These are phyloP conservation scores for Cicer arietinum DNA, from an alignment of 306 rosid genomes.

Conservation along the genomic window DNA sequence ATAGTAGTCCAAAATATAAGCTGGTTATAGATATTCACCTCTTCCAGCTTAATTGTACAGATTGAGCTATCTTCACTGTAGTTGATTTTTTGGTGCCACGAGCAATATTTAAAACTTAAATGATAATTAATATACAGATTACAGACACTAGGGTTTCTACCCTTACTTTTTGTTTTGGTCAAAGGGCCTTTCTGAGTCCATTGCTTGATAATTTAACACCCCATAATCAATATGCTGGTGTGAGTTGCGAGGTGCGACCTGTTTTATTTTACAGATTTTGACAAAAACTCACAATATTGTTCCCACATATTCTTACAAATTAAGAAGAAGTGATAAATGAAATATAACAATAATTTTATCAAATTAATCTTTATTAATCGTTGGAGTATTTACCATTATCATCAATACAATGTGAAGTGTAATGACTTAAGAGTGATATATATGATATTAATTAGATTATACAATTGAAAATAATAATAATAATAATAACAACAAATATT, in stretches of 20 bases:
- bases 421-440: no score
- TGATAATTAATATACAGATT: constrained; percentile 16
- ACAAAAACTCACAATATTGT: no score
- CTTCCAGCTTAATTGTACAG: constrained; percentile 37
- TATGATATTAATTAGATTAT: no score
- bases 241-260: neutral
- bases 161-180: neutral
- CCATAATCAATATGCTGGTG: constrained; percentile 1
- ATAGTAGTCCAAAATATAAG: constrained; percentile 14
- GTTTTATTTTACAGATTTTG: no score
- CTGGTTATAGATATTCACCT: constrained; percentile 30
- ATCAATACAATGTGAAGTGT: no score
- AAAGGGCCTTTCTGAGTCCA: neutral
- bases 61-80: constrained; percentile 12
- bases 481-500: no score
- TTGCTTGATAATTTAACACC: neutral
- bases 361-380: no score
- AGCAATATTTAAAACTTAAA: constrained; percentile 17
- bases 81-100: constrained; percentile 29
- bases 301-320: no score
- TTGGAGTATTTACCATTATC: no score
- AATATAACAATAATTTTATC: no score
- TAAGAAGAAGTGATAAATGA: no score
- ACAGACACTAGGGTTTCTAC: neutral
- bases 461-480: no score